A percentile compares a stretch with the other conserved stretches of the same genome.
Conservation (phyloP, 768 basidiomycete genomes). For the Lactifluus subvellereus region DNA sequence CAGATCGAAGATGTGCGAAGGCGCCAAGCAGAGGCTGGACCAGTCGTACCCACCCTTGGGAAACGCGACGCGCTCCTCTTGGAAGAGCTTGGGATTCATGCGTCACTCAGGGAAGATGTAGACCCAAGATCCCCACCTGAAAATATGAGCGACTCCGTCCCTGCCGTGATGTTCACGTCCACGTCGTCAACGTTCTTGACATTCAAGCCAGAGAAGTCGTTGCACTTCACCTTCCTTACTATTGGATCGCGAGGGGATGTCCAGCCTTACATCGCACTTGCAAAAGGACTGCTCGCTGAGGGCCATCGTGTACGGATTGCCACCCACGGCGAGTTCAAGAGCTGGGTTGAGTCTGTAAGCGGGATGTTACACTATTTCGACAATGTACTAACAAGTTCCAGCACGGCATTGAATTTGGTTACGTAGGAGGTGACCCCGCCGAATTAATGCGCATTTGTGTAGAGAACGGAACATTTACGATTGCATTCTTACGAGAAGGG, state of each 20-base stretch:
- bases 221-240: conserved; percentile 91
- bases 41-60: conserved; percentile 41
- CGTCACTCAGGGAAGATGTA: conserved; percentile 34
- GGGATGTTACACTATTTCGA: not conserved
- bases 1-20: conserved; percentile 71
- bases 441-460: conserved; percentile 97
- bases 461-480: conserved; percentile 96
- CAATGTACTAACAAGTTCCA: conserved; percentile 30
- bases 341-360: conserved; percentile 91
- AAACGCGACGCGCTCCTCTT: conserved; percentile 72
- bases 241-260: conserved; percentile 97
- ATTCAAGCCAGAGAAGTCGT: conserved; percentile 81
- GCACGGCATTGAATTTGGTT: conserved; percentile 95
- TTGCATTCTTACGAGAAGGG: conserved; percentile 89
- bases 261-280: conserved; percentile 94
- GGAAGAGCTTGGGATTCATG: conserved; percentile 71
- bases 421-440: conserved; percentile 94
- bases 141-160: conserved; percentile 37
- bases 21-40: conserved; percentile 43
- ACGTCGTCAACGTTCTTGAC: conserved; percentile 95
- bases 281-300: conserved; percentile 84
- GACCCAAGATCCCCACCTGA: conserved; percentile 47
- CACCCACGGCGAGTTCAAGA: conserved; percentile 90
- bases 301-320: conserved; percentile 90
- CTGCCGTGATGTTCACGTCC: conserved; percentile 95